Evolutionary conservation across 2,329 filamentous ascomycete species (phyloP).

Genomic region (Fusarium praegraminearum): DNA sequence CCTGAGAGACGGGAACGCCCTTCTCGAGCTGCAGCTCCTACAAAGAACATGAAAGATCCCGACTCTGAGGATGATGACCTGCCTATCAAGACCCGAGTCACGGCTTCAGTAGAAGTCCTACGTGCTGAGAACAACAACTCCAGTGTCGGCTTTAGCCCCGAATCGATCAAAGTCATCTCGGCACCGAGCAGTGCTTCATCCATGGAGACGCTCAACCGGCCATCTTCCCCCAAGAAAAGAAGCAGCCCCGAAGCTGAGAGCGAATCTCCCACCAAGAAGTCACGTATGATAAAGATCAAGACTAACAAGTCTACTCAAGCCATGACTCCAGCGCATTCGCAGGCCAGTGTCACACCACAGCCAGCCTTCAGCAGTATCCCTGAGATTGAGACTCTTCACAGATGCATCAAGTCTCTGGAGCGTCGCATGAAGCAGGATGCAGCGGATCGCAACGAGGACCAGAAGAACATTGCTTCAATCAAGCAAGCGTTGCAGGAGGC

Average conservation of each 20-base stretch:
- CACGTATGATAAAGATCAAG: constrained; percentile 16
- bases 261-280: constrained; percentile 16
- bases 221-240: constrained; percentile 4
- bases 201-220: not conserved
- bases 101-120: not conserved
- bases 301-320: not conserved
- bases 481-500: constrained; percentile 3
- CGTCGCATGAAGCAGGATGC: not conserved
- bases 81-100: not conserved
- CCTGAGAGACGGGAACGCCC: constrained; percentile 16
- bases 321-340: not conserved
- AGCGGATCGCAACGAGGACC: not conserved
- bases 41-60: constrained; percentile 1
- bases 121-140: not conserved
- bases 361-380: not conserved
- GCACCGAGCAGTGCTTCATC: not conserved
- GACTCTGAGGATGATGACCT: constrained; percentile 12
- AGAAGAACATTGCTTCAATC: constrained; percentile 1
- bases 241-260: not conserved
- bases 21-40: constrained; percentile 20
- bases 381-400: not conserved
- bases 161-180: not conserved
- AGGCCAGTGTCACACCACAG: not conserved
- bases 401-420: not conserved
- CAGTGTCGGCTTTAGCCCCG: not conserved